A percentile compares a stretch with the other conserved stretches of the same genome.
Evolutionary conservation across 2,329 filamentous ascomycete genomes (phyloP).

Genomic region (Arthrobotrys pseudoclavata): DNA sequence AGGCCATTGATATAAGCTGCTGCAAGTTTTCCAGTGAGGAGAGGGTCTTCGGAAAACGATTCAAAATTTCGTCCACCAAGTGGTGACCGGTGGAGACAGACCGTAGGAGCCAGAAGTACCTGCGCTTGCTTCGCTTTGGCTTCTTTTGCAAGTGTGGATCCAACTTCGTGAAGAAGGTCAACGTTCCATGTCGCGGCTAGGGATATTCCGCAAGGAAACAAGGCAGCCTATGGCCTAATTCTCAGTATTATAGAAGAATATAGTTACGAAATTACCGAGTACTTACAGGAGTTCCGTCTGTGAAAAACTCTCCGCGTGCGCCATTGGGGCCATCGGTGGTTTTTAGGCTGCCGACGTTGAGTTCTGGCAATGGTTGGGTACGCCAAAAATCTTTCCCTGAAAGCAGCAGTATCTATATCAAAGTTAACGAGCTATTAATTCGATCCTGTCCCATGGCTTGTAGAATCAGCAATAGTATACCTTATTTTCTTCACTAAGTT

Average conservation of each 20-base stretch:
- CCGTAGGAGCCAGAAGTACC: constrained; percentile 74
- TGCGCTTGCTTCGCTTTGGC: constrained; percentile 73
- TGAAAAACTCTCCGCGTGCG: constrained; percentile 66
- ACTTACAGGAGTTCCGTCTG: constrained; percentile 77
- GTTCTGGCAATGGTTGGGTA: constrained; percentile 73
- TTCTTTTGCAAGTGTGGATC: constrained; percentile 71
- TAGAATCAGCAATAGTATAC: neutral
- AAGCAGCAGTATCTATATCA: constrained; percentile 53
- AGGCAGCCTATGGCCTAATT: constrained; percentile 71
- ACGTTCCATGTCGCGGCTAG: constrained; percentile 74
- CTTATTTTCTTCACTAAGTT: constrained; percentile 40
- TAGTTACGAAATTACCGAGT: constrained; percentile 68
- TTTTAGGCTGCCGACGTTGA: constrained; percentile 59
- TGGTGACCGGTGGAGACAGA: constrained; percentile 82
- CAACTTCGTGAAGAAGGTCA: constrained; percentile 69
- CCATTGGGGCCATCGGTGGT: constrained; percentile 62
- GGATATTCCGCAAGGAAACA: constrained; percentile 73
- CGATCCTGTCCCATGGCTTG: neutral
- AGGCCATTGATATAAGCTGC: constrained; percentile 74
- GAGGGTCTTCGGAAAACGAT: constrained; percentile 81
- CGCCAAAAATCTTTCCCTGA: constrained; percentile 74
- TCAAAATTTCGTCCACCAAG: constrained; percentile 87
- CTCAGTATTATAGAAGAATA: constrained; percentile 74
- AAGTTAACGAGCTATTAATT: neutral
- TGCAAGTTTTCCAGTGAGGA: constrained; percentile 77